Conservation (phyloP, 306 rosid species). For the Carpinus fangiana region DNA sequence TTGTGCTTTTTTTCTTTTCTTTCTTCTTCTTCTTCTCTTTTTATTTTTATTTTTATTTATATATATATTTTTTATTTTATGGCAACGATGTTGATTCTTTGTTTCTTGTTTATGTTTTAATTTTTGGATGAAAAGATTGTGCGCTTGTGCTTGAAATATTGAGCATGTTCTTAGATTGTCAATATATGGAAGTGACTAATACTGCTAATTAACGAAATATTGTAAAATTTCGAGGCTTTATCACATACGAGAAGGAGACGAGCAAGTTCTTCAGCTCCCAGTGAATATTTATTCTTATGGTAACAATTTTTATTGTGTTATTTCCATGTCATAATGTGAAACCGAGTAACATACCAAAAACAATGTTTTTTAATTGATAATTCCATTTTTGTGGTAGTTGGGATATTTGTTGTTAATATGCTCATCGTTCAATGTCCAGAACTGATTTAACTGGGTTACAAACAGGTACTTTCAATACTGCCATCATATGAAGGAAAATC, state of each 20-base stretch:
- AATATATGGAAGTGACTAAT: neutral
- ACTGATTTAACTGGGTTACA: neutral
- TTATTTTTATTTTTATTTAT: no score
- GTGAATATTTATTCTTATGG: neutral
- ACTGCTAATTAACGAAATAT: neutral
- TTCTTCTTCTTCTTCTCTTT: no score
- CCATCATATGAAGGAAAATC: slow-evolving; percentile 82
- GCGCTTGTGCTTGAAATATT: neutral
- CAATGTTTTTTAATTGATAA: neutral
- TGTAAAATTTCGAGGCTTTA: neutral
- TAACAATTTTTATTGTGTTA: neutral
- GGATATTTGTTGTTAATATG: neutral
- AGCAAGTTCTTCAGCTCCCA: neutral
- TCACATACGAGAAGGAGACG: neutral
- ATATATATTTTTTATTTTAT: no score
- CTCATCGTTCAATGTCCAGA: neutral
- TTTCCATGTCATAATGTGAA: neutral
- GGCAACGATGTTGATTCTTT: neutral
- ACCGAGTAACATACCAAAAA: neutral
- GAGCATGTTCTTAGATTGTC: neutral
- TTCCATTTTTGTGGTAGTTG: neutral
- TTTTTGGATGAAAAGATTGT: neutral
- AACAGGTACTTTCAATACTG: slow-evolving; percentile 72
- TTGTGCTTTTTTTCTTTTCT: neutral
- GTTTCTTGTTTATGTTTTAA: neutral